phyloP scores from a whole-genome alignment of 345 rosid genomes.

The Diplotaxis tenuifolia region DNA sequence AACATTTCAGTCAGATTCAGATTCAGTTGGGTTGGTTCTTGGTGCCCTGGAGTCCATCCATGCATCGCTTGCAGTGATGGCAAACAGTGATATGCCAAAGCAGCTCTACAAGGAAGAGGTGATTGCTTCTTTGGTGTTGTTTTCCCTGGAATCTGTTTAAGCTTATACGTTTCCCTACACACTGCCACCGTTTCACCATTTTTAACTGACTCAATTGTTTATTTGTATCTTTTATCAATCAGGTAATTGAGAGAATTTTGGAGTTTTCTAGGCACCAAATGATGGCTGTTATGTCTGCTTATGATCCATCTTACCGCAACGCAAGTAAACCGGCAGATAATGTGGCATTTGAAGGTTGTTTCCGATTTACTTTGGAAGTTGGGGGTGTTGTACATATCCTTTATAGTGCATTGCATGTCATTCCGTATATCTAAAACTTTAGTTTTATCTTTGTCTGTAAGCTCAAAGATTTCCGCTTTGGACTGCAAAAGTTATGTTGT shows the following conservation, averaged over 20 bases:
- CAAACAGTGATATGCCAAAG: slow-evolving; percentile 88
- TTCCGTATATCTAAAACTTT: background rate
- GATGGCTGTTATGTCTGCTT: slow-evolving; percentile 80
- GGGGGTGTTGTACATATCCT: slow-evolving; percentile 10
- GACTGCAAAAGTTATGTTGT: slow-evolving; percentile 9
- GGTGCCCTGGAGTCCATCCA: slow-evolving; percentile 96
- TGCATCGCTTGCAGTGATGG: slow-evolving; percentile 88
- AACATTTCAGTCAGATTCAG: slow-evolving; percentile 73
- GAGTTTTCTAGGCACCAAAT: slow-evolving; percentile 95
- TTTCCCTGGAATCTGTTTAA: slow-evolving; percentile 9
- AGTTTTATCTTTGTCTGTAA: slow-evolving; percentile 11
- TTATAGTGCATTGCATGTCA: slow-evolving; percentile 4
- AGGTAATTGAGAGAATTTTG: slow-evolving; percentile 94
- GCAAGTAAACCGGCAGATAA: slow-evolving; percentile 78
- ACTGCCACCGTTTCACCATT: slow-evolving; percentile 4
- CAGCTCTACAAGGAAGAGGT: slow-evolving; percentile 98
- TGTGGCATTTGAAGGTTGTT: slow-evolving; percentile 70
- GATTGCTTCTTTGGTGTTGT: slow-evolving; percentile 23
- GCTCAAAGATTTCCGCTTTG: slow-evolving; percentile 3
- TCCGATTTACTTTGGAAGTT: slow-evolving; percentile 20
- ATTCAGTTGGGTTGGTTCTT: slow-evolving; percentile 55
- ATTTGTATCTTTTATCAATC: slow-evolving; percentile 27
- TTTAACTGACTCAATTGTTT: background rate
- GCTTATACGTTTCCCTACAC: background rate
- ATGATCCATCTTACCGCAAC: slow-evolving; percentile 86